These are phyloP conservation scores for Solanum hybrid DNA, from an alignment of 305 asterid genomes.

Conservation along the genomic window DNA sequence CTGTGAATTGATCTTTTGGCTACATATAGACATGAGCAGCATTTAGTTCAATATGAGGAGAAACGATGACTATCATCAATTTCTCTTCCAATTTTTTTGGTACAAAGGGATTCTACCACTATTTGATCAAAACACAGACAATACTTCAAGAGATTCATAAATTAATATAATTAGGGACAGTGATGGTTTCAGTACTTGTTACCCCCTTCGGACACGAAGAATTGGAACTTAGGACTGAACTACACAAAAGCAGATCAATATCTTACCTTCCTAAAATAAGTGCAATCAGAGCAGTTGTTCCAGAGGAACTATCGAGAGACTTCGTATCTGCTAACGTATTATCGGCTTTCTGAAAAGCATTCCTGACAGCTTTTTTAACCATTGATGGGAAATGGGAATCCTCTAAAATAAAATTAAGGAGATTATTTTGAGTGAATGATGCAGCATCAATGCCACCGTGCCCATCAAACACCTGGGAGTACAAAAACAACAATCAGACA, in stretches of 20 bases:
- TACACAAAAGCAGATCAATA: neutral
- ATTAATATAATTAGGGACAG: neutral
- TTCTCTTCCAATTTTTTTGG: neutral
- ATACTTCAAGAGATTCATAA: neutral
- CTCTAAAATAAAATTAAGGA: slow-evolving; percentile 57
- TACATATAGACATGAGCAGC: neutral
- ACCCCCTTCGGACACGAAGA: neutral
- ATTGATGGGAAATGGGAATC: slow-evolving; percentile 65
- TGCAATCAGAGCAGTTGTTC: slow-evolving; percentile 56
- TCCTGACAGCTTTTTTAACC: slow-evolving; percentile 53
- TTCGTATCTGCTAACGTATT: slow-evolving; percentile 69
- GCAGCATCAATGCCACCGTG: slow-evolving; percentile 95
- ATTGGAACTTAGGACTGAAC: neutral
- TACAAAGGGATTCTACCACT: neutral
- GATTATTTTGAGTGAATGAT: slow-evolving; percentile 59
- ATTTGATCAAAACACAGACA: neutral
- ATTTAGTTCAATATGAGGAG: neutral
- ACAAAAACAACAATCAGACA: neutral
- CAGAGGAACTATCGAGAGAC: slow-evolving; percentile 64
- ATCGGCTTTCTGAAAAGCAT: slow-evolving; percentile 75
- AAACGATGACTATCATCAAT: neutral
- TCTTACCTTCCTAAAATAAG: slow-evolving; percentile 70
- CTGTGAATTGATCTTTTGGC: neutral
- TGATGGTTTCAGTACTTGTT: neutral
- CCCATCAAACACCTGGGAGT: slow-evolving; percentile 84